Percentiles rank a stretch among this genome's conserved stretches.
phyloP scores from a whole-genome alignment of 805 yeast genomes.

The Candida adriatica region DNA sequence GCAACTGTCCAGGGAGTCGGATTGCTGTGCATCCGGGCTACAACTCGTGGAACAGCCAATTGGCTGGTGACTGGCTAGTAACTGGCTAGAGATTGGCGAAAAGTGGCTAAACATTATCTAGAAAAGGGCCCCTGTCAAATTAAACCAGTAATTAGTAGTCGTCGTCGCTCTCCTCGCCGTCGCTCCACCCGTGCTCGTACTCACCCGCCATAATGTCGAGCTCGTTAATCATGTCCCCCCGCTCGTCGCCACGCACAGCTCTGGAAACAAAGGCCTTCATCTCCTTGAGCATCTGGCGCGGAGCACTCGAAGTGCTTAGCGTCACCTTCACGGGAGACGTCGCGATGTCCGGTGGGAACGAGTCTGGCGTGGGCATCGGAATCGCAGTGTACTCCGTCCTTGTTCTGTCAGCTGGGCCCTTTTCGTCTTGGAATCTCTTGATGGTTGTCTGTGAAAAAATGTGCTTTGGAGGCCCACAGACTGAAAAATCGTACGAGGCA shows the following conservation, averaged over 20 bases:
- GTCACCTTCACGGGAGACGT: slow-evolving; percentile 11
- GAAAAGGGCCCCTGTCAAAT: too few species aligned
- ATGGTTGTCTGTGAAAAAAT: slow-evolving; percentile 26
- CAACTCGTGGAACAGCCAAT: too few species aligned
- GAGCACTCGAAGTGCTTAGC: slow-evolving; percentile 17
- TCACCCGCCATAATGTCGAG: slow-evolving; percentile 36
- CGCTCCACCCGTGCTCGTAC: slow-evolving; percentile 44
- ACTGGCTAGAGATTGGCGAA: too few species aligned
- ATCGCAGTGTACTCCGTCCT: slow-evolving; percentile 7
- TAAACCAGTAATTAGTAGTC: too few species aligned
- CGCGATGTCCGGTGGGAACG: slow-evolving; percentile 26
- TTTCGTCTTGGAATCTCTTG: slow-evolving; percentile 7
- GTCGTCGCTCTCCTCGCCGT: slow-evolving; percentile 34
- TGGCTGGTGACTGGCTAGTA: too few species aligned
- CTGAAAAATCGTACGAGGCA: slow-evolving; percentile 5
- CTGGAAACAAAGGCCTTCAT: slow-evolving; percentile 27
- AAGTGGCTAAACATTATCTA: too few species aligned
- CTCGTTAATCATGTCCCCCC: slow-evolving; percentile 46
- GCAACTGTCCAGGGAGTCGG: too few species aligned
- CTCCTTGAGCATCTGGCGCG: slow-evolving; percentile 12
- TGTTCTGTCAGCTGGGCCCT: slow-evolving; percentile 3
- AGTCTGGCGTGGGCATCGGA: slow-evolving; percentile 22
- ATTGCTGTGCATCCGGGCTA: too few species aligned
- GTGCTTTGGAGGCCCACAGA: slow-evolving; percentile 9
- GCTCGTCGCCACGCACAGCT: slow-evolving; percentile 36